These are phyloP conservation scores for Rhynchosporium secalis DNA, from an alignment of 2,329 filamentous ascomycete species.

Conservation along the genomic window DNA sequence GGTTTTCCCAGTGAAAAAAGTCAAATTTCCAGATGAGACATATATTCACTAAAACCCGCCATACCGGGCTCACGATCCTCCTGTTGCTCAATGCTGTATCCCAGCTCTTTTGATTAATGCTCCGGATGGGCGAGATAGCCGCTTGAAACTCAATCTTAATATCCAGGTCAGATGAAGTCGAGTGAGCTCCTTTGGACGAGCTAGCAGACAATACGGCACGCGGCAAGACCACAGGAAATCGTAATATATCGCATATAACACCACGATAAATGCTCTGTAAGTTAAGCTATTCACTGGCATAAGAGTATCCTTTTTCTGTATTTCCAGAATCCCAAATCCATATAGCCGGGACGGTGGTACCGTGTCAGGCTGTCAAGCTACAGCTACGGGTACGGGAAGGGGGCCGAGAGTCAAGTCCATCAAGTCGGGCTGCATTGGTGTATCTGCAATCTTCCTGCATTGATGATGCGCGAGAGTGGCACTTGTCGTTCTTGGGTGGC, in stretches of 20 bases:
- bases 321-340: background rate
- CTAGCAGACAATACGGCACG: conserved; percentile 3
- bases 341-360: background rate
- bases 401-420: background rate
- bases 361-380: background rate
- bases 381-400: background rate
- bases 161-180: background rate
- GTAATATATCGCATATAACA: background rate
- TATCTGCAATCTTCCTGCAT: conserved; percentile 15
- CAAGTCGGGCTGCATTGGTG: conserved; percentile 8
- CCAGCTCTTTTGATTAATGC: background rate
- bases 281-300: background rate
- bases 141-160: conserved; percentile 13
- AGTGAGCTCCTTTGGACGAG: conserved; percentile 5
- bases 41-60: too few relatives aligned
- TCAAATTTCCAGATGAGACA: too few relatives aligned
- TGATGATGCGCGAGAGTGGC: conserved; percentile 1
- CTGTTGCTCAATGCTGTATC: conserved; percentile 4
- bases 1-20: too few relatives aligned
- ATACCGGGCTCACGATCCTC: conserved; percentile 9
- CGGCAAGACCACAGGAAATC: background rate
- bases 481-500: background rate
- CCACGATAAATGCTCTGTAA: background rate
- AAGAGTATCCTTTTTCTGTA: background rate
- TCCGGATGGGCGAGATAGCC: conserved; percentile 1